Evolutionary conservation across 2,329 filamentous ascomycete genomes (phyloP), one percentile per base, ranked within the genome.

Genomic region (Venturia carpophila): DNA sequence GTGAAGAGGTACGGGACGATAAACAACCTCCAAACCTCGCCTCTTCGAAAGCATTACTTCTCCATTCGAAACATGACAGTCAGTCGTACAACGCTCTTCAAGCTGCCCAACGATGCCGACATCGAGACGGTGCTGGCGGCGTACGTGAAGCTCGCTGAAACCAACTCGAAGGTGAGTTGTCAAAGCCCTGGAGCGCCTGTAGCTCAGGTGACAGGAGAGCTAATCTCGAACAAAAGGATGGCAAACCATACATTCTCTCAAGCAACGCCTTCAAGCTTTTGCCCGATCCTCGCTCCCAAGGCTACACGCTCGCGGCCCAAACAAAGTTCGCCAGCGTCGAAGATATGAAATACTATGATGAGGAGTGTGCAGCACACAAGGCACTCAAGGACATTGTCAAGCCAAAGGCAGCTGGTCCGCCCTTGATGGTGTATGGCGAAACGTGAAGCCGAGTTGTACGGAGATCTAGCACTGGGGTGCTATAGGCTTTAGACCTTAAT

Each of bases 311-410:
- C 64, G 80, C 84, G 19, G 83, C 83, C 61, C 83, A 85, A 73
- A 85, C 82, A 49, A 82, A 83, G 60, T 91, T 91, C 71, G 80
- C 82, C 58, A 86, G 76, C 66, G 70, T 85, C 64, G 86, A 86
- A 15, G 88, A 90, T 73, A 85, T 90, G 83, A 79, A 83, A 69
- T 91, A 83, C 76, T 91, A 89, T 73, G 87, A 90, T 72, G 77
- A 79, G 11, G 78, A 81, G 61, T 85, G 83, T 68, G 78, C 78
- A 69, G 83, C 83, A 41, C 84, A 87, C 69, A 75, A 75, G 65
- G 77, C 75, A 34, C 73, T 87, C 68, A 83, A 81, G 71, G 71
- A 68, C 2, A 67, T 70, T 61, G 74, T 75, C n/a, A 71, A 71
- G 65, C 69, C 68, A 10, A 61, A 61, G 24, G 60, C 42, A 42